Evolutionary conservation across 2,329 filamentous ascomycete genomes (phyloP), one percentile per base, ranked within the genome.

Genomic region (Neophaeococcomyces aloes): DNA sequence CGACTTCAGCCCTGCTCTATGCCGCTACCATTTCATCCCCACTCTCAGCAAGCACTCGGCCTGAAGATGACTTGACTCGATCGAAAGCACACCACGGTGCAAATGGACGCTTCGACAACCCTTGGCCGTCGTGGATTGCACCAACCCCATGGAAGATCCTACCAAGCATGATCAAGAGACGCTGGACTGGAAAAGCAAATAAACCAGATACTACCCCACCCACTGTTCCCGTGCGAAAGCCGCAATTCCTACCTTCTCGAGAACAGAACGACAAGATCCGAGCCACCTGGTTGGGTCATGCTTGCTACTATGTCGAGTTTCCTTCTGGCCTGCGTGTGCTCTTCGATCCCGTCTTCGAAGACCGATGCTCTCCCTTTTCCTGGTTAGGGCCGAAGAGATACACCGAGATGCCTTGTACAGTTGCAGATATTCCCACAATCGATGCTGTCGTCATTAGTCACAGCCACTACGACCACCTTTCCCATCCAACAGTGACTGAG

Each of bases 271-370:
- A 64, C 14, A 70, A 74, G 31, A 72, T 96, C 18, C 79, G 87
- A 42, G 85, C 88, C 27, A 96, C 89, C 31, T 95, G 89, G 89
- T 78, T 96, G 2, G 89, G 89, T 29, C 89, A 96, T 62, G 88
- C 89, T 3, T 94, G 87, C 67, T 94, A 87, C 67, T 88, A 86
- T 57, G 78, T 94, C 54, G 89, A 95, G 62, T 95, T 88, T 56
- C 86, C 87, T 1, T 74, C 76, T 11, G 89, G 89, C 1, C 70
- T 96, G 42, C 79, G 89, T 43, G 86, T 94, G 3, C 75, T 96
- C 3, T 95, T 94, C 61, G 89, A 95, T 58, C 89, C 89, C 1
- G 88, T 95, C 27, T 94, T 95, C 53, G 86, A 89, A 60, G 78
- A 86, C 50, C 79, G 86, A 55, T 95, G 89, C 65, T 80, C 81